Evolutionary conservation across 176 grass and related monocot genomes (phyloP), one percentile per base, ranked within the genome.

Genomic region (Dactylis glomerata): DNA sequence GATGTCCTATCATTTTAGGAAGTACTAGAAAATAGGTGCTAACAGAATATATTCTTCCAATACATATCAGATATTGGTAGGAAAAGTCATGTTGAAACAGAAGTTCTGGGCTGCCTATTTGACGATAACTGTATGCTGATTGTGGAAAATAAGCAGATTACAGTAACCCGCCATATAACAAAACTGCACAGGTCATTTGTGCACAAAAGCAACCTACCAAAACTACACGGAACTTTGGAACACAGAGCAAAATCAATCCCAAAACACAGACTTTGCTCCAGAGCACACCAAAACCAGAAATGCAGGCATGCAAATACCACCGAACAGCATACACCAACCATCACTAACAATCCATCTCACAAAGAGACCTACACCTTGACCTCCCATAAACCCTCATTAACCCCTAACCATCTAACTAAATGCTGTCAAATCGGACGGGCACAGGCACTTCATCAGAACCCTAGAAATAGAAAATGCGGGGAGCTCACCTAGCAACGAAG

Each of bases 321-420:
- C 2, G n/a, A 63, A 41, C 8, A 62, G n/a, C 14, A 55, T 36
- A 85, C 76, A 30, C 24, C 36, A 56, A 2, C 16, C 2, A 75
- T 38, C 6, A 3, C 45, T 14, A 68, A 19, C 27, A 68, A 38
- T 47, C 49, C 68, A 2, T 17, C 10, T 49, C 83, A 15, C 38
- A 32, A 4, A 19, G 33, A 6, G 68, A 74, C 51, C 75, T 74
- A n/a, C 45, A 20, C 45, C 45, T 30, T 46, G 47, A 73, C 69
- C 44, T 17, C 61, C 47, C 70, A n/a, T 59, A 75, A 85, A 76
- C 38, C 82, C 61, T 33, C 49, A 31, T 32, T 75, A 81, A 77
- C 30, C n/a, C 40, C 31, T 38, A 19, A 51, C n/a, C 44, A 44
- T 81, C 46, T 24, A 27, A 68, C 46, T 24, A 27, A 68, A 46